Percentiles rank a stretch among this genome's conserved stretches.
Conservation (phyloP, 1,139 yeast genomes). For the Candida anutae region DNA sequence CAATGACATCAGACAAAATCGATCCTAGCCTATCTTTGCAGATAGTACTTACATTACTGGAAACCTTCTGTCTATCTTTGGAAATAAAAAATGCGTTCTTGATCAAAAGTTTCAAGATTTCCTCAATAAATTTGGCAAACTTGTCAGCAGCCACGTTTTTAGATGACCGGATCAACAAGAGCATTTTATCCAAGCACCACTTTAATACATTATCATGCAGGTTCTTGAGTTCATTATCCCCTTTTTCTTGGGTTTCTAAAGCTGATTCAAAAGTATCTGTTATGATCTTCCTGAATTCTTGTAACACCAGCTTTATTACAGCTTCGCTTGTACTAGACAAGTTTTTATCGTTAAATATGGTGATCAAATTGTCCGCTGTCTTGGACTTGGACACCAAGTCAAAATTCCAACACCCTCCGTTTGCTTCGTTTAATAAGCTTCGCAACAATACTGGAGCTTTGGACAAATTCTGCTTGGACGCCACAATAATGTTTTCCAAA, state of each 20-base stretch:
- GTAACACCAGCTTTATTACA: slow-evolving; percentile 10
- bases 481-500: slow-evolving; percentile 34
- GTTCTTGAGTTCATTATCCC: slow-evolving; percentile 12
- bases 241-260: slow-evolving; percentile 9
- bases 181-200: slow-evolving; percentile 64
- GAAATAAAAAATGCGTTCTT: slow-evolving; percentile 45
- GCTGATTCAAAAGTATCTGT: slow-evolving; percentile 15
- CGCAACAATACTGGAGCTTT: slow-evolving; percentile 43
- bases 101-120: slow-evolving; percentile 44
- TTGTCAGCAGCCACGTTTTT: slow-evolving; percentile 14
- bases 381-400: slow-evolving; percentile 74
- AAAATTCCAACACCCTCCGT: slow-evolving; percentile 63
- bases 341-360: slow-evolving; percentile 15
- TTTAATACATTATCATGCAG: slow-evolving; percentile 41
- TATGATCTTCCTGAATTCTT: slow-evolving; percentile 17
- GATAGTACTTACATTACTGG: slow-evolving; percentile 27
- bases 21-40: slow-evolving; percentile 60
- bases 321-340: slow-evolving; percentile 8
- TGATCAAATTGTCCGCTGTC: slow-evolving; percentile 49
- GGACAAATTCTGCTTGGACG: slow-evolving; percentile 26
- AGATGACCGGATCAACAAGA: slow-evolving; percentile 49
- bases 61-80: slow-evolving; percentile 10
- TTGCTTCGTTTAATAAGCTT: slow-evolving; percentile 40
- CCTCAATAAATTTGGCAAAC: slow-evolving; percentile 31
- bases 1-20: slow-evolving; percentile 51